Base-by-base conservation (phyloP, 2,329 filamentous ascomycete species). In the Curvularia eragrostidis region DNA sequence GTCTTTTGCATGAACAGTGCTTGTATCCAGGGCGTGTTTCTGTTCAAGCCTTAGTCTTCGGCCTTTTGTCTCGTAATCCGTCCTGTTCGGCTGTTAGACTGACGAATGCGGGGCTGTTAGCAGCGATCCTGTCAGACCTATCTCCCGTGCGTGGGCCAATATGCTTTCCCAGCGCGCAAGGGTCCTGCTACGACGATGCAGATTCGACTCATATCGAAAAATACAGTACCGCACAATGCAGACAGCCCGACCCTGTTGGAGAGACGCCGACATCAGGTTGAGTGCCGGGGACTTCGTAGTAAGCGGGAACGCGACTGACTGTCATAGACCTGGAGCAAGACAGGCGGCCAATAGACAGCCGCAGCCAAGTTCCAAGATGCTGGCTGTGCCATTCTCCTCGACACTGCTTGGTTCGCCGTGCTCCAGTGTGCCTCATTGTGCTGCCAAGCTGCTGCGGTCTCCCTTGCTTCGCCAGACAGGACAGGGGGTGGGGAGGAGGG, bases 1-100 rank as follows among this genome's bases (percentile, higher is more conserved):
- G 42, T 18, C 34, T 5, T 36, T 36, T 36, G 34, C 34, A 36
- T 36, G 15, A 36, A 36, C 34, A 36, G 44, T 21, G 46, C 56
- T 43, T 19, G 48, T 43, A 34, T 36, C 26, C 32, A 30, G 34
- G 49, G 42, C 50, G 19, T 36, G 26, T 59, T 24, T 55, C 13
- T 26, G 30, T 39, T 26, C n/a, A n/a, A n/a, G n/a, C n/a, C n/a
- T n/a, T 49, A 51, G 41, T 26, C 15, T 46, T 57, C 54, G 54
- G 54, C 54, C 42, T 48, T n/a, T 54, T 54, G 23, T 38, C 54
- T 38, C 13, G 28, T 36, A 54, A 50, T 28, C 36, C 26, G 21
- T 53, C 54, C 32, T 54, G 51, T 43, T 60, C 65, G 61, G 67
- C 63, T 64, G 50, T 65, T 60, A 48, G 60, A 62, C 51, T 36